Evolutionary conservation across 805 yeast genomes (phyloP), one percentile per base, ranked within the genome.

Genomic region (Barnettozyma populi): DNA sequence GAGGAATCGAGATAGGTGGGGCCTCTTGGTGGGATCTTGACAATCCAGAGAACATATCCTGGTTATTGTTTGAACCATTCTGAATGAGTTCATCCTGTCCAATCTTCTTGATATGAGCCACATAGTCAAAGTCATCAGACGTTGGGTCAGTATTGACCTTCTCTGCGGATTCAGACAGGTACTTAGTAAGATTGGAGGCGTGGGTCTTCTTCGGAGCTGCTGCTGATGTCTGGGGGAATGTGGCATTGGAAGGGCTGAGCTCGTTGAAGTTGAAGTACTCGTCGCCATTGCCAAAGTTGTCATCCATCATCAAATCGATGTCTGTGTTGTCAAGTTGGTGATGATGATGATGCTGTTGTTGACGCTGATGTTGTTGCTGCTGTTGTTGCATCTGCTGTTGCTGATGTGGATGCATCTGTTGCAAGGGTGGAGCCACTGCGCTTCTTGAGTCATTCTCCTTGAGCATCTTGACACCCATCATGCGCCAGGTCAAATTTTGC

Each of bases 401-500:
- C 18, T 42, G 32, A 14, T 34, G 36, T 9, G 36, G n/a, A 23
- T 23, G 8, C 25, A 23, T 5, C 25, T 23, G 25, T 23, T 23
- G 16, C 14, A 23, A 35, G 16, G 14, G 37, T 6, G 37, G 19
- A 7, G 21, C 36, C 21, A 14, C 18, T 10, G 13, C 16, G 4
- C 11, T 36, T 45, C n/a, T 41, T n/a, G 20, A 18, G 16, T 25
- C 39, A 13, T 23, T 13, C 42, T 48, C 45, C 37, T 46, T 53
- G 21, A 54, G 16, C 5, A 54, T 50, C 53, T 61, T 74, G 54
- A 84, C 69, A 39, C 74, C 78, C 90, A 89, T 84, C 79, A 89
- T 75, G 50, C 97, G 70, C 96, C 96, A 89, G 9, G 95, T 82
- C 46, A 89, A 65, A 61, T 90, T 90, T 59, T 86, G 88, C 82